Base-by-base conservation (phyloP, 176 grass and related monocot species). In the Puccinellia tenuiflora region DNA sequence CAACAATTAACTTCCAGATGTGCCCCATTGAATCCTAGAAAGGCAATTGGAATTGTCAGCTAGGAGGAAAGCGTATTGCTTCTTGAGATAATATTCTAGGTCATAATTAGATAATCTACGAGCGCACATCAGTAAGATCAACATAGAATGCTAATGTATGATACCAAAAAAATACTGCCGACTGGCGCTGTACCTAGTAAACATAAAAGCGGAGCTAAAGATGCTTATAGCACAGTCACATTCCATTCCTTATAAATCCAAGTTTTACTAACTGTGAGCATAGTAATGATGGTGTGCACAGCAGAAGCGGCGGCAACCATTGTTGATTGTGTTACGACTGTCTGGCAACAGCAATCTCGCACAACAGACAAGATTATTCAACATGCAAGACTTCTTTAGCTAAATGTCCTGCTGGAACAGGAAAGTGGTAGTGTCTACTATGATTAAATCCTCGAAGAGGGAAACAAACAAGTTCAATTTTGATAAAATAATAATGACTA, bases 11-110 rank as follows among this genome's bases (percentile, higher is more conserved):
- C 85, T 98, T 98, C 96, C 96, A 98, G 79, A 98, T 98, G 62
- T 98, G 96, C 16, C 38, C 92, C 96, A 98, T 98, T 65, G 96
- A 94, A 98, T 98, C 96, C 96, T 98, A 85, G 77, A 84, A 86
- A 21, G 46, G 71, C 5, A 77, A 68, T 17, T 64, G 13, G 43
- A 82, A 82, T 35, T 78, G 39, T 65, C 73, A 90, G 54, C 78
- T 77, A 66, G 33, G 33, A 77, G 63, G 83, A 77, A 77, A 81
- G 20, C 20, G 18, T 74, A 43, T 56, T 75, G n/a, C 46, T 34
- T 45, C 51, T 71, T 69, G 46, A 77, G 15, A 79, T 73, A 68
- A 60, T 68, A 75, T 38, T 56, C 12, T 81, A 71, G 20, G 31
- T 59, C 38, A 35, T 46, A 75, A 67, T 79, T 14, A 73, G 28